Conservation (phyloP, 2,329 filamentous ascomycete genomes). For the Clathrospora elynae region DNA sequence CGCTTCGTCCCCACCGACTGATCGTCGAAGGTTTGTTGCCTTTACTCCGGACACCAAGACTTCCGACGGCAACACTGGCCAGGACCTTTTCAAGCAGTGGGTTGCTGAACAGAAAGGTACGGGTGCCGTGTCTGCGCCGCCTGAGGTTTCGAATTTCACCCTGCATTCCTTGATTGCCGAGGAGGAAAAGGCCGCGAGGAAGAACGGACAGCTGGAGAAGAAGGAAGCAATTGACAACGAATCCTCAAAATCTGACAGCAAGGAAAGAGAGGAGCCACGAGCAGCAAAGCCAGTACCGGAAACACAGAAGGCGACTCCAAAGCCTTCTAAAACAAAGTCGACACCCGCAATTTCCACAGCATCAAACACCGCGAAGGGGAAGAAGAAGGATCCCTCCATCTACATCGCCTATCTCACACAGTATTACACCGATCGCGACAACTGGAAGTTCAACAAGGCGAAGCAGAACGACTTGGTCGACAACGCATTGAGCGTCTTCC, state of each 20-base stretch:
- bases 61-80: constrained; percentile 60
- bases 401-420: constrained; percentile 77
- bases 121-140: constrained; percentile 26
- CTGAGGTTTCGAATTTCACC: constrained; percentile 34
- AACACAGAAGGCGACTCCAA: constrained; percentile 1
- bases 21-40: constrained; percentile 63
- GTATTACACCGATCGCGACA: constrained; percentile 70
- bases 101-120: constrained; percentile 41
- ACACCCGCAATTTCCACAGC: constrained; percentile 1
- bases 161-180: constrained; percentile 25
- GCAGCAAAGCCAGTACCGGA: constrained; percentile 6
- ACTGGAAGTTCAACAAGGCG: constrained; percentile 97
- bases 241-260: constrained; percentile 2
- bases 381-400: constrained; percentile 60
- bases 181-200: constrained; percentile 22
- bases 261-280: constrained; percentile 1
- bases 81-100: constrained; percentile 60
- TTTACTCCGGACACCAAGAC: constrained; percentile 68
- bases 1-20: constrained; percentile 33
- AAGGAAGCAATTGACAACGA: constrained; percentile 21
- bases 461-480: constrained; percentile 85
- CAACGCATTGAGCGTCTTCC: constrained; percentile 73
- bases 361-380: constrained; percentile 22
- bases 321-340: neutral
- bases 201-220: constrained; percentile 22